A percentile compares a stretch with the other conserved stretches of the same genome.
These are phyloP conservation scores for Kazachstania sp. DNA, from an alignment of 1,139 yeast genomes.

Conservation along the genomic window DNA sequence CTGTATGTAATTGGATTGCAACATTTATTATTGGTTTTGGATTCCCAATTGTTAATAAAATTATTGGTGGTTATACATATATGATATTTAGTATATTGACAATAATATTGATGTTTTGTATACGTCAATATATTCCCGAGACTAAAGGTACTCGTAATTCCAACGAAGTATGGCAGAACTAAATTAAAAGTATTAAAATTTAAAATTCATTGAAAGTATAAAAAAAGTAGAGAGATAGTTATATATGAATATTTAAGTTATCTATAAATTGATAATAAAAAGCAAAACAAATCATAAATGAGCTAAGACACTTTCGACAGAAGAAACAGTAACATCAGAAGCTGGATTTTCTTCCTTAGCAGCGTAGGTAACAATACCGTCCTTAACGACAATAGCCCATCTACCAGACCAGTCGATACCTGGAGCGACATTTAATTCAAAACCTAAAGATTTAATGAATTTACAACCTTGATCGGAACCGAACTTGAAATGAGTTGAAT, in stretches of 20 bases:
- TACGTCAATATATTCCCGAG: slow-evolving; percentile 55
- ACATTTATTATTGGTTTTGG: slow-evolving; percentile 73
- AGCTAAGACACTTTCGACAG: slow-evolving; percentile 48
- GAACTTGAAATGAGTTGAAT: slow-evolving; percentile 44
- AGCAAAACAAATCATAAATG: slow-evolving; percentile 30
- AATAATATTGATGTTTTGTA: slow-evolving; percentile 40
- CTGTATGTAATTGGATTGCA: slow-evolving; percentile 83
- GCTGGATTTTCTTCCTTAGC: slow-evolving; percentile 50
- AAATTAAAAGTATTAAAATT: slow-evolving; percentile 5
- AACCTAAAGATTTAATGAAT: slow-evolving; percentile 57
- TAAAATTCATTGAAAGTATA: neutral
- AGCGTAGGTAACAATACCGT: slow-evolving; percentile 55
- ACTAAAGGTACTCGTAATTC: slow-evolving; percentile 51
- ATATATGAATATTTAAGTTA: neutral
- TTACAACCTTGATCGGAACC: slow-evolving; percentile 65
- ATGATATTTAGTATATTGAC: slow-evolving; percentile 59
- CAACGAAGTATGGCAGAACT: slow-evolving; percentile 21
- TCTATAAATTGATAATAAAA: too few species aligned
- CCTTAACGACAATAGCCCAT: slow-evolving; percentile 60
- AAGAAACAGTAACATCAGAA: slow-evolving; percentile 53
- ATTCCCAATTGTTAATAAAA: slow-evolving; percentile 63
- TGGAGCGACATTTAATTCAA: slow-evolving; percentile 44
- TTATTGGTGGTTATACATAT: slow-evolving; percentile 75
- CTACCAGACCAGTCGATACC: slow-evolving; percentile 61
- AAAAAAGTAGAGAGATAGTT: neutral